Conservation (phyloP, 1,139 yeast genomes). For the Magnusiomyces clavatus region DNA sequence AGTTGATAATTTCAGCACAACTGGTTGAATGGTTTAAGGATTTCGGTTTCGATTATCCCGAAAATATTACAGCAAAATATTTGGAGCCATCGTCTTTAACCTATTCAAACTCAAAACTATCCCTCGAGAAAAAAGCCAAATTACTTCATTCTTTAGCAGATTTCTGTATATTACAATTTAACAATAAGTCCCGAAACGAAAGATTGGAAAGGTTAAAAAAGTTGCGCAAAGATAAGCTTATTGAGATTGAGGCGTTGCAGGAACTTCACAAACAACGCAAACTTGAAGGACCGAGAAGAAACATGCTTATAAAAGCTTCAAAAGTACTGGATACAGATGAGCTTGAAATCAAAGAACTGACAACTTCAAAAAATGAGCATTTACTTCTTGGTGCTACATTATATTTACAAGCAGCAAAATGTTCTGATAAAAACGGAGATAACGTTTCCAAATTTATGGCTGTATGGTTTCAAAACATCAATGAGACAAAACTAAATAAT, state of each 20-base stretch:
- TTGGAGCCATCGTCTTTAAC: conserved; percentile 13
- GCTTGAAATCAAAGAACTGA: conserved; percentile 38
- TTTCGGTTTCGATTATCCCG: conserved; percentile 11
- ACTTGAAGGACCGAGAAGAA: conserved; percentile 10
- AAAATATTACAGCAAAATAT: conserved; percentile 9
- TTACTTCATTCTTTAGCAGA: conserved; percentile 57
- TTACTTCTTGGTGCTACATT: conserved; percentile 40
- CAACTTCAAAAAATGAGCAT: conserved; percentile 29
- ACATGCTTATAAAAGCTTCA: background rate
- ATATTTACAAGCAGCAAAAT: conserved; percentile 48
- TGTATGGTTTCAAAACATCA: conserved; percentile 68
- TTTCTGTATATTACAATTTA: conserved; percentile 66
- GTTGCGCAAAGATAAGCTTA: background rate
- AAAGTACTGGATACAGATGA: conserved; percentile 43
- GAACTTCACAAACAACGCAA: conserved; percentile 20
- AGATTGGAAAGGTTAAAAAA: conserved; percentile 37
- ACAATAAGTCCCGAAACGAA: conserved; percentile 29
- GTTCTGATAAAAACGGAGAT: conserved; percentile 43
- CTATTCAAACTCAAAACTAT: conserved; percentile 18
- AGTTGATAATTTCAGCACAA: conserved; percentile 6
- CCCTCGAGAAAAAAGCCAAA: conserved; percentile 30
- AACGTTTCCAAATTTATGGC: conserved; percentile 74
- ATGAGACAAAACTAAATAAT: conserved; percentile 33
- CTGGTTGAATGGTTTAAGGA: conserved; percentile 14
- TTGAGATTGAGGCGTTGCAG: no score